These are phyloP conservation scores for Podospora fimiseda DNA, from an alignment of 495 filamentous ascomycete genomes.

Conservation along the genomic window DNA sequence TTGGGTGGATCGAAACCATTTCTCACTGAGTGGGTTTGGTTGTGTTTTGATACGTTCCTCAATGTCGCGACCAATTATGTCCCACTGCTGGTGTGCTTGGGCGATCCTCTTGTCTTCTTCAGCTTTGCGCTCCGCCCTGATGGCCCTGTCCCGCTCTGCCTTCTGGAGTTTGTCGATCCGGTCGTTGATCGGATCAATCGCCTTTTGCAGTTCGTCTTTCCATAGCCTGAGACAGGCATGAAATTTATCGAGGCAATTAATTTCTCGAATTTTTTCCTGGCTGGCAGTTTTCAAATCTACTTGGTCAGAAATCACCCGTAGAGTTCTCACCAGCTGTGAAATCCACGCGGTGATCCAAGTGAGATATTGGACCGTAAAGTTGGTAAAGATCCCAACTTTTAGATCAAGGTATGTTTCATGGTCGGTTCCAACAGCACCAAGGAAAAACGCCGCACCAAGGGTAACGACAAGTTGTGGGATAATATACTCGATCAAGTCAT, in stretches of 20 bases:
- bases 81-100: not conserved
- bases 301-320: not conserved
- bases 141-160: slow-evolving; percentile 1
- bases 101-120: not conserved
- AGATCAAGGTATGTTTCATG: not conserved
- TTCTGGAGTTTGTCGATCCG: not conserved
- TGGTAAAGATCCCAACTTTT: slow-evolving; percentile 1
- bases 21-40: not conserved
- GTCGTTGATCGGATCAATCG: slow-evolving; percentile 7
- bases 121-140: not conserved
- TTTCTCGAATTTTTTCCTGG: not conserved
- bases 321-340: not conserved
- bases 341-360: slow-evolving; percentile 7
- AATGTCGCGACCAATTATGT: not conserved
- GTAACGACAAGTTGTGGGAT: not conserved
- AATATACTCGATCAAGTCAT: not conserved
- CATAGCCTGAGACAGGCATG: not conserved
- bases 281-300: not conserved
- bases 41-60: not conserved
- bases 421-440: slow-evolving; percentile 6
- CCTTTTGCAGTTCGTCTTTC: not conserved
- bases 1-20: not conserved
- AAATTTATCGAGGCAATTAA: not conserved
- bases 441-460: not conserved
- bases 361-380: slow-evolving; percentile 5